These are phyloP conservation scores for Volvox reticuliferus DNA, from an alignment of 139 green algal species.

Conservation along the genomic window DNA sequence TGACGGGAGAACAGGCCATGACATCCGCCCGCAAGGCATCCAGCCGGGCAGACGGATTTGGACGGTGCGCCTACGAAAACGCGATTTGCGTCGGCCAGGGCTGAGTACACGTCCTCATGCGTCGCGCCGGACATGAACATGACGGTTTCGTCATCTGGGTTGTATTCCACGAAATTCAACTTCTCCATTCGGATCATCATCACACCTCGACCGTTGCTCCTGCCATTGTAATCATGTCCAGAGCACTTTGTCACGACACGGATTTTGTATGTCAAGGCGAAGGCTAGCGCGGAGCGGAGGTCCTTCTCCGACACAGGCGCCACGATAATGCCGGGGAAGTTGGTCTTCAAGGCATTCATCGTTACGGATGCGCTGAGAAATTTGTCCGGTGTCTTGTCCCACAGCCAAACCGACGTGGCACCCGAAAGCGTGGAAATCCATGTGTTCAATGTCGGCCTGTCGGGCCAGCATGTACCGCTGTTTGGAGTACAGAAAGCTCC, in stretches of 20 bases:
- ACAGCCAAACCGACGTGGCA: neutral
- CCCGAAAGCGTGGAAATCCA: neutral
- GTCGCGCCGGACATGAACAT: conserved; percentile 4
- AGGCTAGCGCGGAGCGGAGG: neutral
- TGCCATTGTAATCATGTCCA: conserved; percentile 34
- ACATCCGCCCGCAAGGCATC: conserved; percentile 40
- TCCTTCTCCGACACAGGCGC: conserved; percentile 10
- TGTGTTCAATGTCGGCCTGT: neutral
- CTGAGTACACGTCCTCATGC: neutral
- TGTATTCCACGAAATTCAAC: neutral
- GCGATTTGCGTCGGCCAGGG: neutral
- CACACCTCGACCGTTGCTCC: conserved; percentile 4
- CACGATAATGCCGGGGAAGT: conserved; percentile 26
- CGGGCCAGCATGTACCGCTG: neutral
- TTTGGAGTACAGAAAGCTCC: neutral
- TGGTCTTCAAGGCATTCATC: conserved; percentile 29
- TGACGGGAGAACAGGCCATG: conserved; percentile 12
- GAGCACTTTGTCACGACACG: conserved; percentile 21
- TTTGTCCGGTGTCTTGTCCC: neutral
- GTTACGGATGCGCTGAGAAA: neutral
- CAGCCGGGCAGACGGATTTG: conserved; percentile 24
- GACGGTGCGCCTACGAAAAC: conserved; percentile 9
- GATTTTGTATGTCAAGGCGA: neutral
- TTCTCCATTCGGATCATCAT: conserved; percentile 17
- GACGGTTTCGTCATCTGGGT: neutral